Percentiles rank a stretch among this genome's conserved stretches.
Evolutionary conservation across 805 yeast species (phyloP).

Genomic region (Candida palmyrensis): DNA sequence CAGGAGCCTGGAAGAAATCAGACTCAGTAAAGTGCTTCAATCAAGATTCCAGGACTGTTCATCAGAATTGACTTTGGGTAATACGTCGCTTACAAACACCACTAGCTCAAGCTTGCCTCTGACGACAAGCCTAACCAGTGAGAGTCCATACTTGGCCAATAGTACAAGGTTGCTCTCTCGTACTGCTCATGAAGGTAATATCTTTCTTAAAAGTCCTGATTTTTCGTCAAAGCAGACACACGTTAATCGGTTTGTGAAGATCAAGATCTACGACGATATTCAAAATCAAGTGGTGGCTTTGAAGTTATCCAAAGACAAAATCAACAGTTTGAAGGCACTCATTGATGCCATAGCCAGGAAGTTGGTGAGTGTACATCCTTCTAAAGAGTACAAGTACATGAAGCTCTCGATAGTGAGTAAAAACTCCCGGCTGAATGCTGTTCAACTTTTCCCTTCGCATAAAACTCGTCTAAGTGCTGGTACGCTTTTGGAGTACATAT

Average conservation of each 20-base stretch:
- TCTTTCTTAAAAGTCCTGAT: no score
- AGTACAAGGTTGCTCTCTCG: no score
- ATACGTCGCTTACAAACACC: neutral
- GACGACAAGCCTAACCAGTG: no score
- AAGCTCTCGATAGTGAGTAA: conserved; percentile 5
- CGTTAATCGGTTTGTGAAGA: conserved; percentile 8
- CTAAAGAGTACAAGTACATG: conserved; percentile 1
- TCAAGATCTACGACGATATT: conserved; percentile 10
- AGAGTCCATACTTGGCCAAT: no score
- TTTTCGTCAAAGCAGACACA: no score
- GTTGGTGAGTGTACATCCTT: conserved; percentile 3
- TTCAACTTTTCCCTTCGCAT: conserved; percentile 1
- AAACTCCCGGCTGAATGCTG: conserved; percentile 1
- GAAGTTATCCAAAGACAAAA: conserved; percentile 7
- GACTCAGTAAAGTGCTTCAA: no score
- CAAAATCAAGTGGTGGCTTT: conserved; percentile 15
- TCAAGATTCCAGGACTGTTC: neutral
- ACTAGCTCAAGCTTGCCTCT: neutral
- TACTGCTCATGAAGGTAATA: no score
- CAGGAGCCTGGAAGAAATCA: conserved; percentile 2
- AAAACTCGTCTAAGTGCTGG: conserved; percentile 1
- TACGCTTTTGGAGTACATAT: conserved; percentile 17
- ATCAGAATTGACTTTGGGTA: neutral
- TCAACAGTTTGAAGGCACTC: conserved; percentile 10
- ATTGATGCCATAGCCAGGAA: conserved; percentile 10